phyloP scores from a whole-genome alignment of 129 eudicot genomes.

The Gnaphalium uliginosum region DNA sequence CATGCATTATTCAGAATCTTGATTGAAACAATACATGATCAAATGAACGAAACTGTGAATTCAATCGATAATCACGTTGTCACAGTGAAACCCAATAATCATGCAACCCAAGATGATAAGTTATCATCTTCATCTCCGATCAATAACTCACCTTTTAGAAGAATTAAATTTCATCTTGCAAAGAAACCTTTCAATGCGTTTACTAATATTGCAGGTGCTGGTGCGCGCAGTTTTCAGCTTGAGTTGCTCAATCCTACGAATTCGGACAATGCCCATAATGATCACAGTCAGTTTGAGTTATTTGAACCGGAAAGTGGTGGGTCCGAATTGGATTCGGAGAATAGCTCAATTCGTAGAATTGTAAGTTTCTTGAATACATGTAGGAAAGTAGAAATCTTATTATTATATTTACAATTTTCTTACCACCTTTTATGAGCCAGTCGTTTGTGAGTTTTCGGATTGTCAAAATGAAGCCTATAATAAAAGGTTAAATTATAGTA shows the following conservation, averaged over 20 bases:
- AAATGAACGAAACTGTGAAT: not conserved
- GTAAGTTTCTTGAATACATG: conserved; percentile 9
- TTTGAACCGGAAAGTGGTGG: not conserved
- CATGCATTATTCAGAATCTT: too few relatives aligned
- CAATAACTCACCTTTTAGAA: not conserved
- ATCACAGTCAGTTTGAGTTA: not conserved
- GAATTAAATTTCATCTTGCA: not conserved
- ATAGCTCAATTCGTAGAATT: not conserved
- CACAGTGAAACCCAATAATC: not conserved
- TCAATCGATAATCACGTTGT: not conserved
- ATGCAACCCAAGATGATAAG: not conserved
- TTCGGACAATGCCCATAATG: not conserved
- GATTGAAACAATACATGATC: too few relatives aligned
- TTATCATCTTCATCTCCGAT: not conserved
- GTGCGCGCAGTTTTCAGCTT: not conserved
- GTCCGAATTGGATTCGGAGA: not conserved
- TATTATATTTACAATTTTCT: not conserved
- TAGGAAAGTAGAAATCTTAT: not conserved
- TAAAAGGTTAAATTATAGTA: too few relatives aligned
- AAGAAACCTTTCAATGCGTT: not conserved
- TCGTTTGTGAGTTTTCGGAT: too few relatives aligned
- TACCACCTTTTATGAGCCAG: not conserved
- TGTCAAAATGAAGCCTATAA: too few relatives aligned
- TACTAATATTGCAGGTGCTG: not conserved
- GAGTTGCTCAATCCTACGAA: not conserved